Evolutionary conservation across 202 grass and related monocot species (phyloP).

Genomic region (Zoysia matrella): DNA sequence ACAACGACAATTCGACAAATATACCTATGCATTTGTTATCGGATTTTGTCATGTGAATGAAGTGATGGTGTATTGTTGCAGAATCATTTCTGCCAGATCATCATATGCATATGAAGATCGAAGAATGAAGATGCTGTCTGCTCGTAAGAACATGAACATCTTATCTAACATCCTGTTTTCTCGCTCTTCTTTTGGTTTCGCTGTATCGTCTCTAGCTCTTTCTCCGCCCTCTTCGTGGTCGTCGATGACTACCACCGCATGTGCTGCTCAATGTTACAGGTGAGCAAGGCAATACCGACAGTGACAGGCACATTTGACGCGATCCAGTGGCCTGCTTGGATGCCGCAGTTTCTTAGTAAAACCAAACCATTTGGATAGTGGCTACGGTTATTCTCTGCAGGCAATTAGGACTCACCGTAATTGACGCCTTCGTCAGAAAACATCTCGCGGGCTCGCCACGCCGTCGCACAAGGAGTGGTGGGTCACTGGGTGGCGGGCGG

Average conservation of each 20-base stretch:
- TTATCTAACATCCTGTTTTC: background rate
- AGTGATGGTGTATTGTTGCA: background rate
- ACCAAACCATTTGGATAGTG: no score
- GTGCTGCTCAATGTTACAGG: conserved; percentile 12
- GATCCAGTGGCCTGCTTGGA: background rate
- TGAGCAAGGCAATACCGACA: conserved; percentile 10
- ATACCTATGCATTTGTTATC: no score
- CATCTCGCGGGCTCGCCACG: background rate
- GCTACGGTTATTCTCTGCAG: background rate
- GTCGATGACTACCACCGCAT: background rate
- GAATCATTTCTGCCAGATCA: background rate
- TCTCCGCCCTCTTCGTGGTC: background rate
- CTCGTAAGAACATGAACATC: background rate
- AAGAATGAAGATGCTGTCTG: background rate
- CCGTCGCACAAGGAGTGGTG: no score
- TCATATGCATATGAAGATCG: background rate
- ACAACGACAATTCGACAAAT: no score
- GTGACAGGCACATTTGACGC: background rate
- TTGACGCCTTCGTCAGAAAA: background rate
- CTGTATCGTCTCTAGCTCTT: background rate
- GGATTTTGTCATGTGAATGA: background rate
- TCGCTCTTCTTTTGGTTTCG: background rate
- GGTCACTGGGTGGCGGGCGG: no score
- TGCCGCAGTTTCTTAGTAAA: no score
- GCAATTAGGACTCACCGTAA: background rate